phyloP scores from a whole-genome alignment of 2,329 filamentous ascomycete species.

The Allantophomopsis cytisporea region DNA sequence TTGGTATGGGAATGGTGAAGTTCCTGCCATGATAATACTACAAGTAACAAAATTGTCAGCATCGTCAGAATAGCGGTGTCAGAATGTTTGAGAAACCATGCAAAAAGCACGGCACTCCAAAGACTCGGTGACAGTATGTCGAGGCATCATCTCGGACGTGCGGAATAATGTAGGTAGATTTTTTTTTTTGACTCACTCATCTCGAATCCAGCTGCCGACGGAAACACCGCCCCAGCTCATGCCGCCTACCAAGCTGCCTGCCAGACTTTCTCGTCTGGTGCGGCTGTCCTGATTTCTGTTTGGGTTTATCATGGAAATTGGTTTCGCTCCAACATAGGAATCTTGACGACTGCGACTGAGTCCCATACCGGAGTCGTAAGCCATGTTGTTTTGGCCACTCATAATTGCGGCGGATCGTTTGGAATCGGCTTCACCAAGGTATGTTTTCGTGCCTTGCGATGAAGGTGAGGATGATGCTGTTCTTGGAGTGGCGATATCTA shows the following conservation, averaged over 20 bases:
- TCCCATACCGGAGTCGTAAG: constrained; percentile 41
- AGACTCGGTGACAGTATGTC: constrained; percentile 1
- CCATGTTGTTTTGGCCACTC: constrained; percentile 24
- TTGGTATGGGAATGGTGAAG: constrained; percentile 80
- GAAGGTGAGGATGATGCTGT: constrained; percentile 21
- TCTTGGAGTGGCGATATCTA: constrained; percentile 18
- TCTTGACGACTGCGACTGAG: constrained; percentile 39
- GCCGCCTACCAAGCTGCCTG: constrained; percentile 58
- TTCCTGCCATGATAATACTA: constrained; percentile 91
- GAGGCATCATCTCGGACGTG: constrained; percentile 1
- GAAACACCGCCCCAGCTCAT: constrained; percentile 97
- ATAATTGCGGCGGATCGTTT: constrained; percentile 37
- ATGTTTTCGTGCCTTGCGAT: constrained; percentile 18
- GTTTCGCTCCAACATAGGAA: constrained; percentile 52
- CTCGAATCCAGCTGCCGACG: constrained; percentile 90
- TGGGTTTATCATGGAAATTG: constrained; percentile 51
- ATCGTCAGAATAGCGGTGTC: constrained; percentile 2
- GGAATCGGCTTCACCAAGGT: constrained; percentile 12
- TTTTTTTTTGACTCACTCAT: constrained; percentile 63
- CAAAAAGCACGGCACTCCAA: constrained; percentile 1
- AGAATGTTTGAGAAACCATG: constrained; percentile 3
- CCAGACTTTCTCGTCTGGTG: constrained; percentile 45
- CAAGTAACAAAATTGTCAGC: constrained; percentile 9
- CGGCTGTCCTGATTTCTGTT: constrained; percentile 45
- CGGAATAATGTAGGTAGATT: too few species aligned